Conservation (phyloP, 225 moss, liverwort and hornwort species). For the Takakia lepidozioides region DNA sequence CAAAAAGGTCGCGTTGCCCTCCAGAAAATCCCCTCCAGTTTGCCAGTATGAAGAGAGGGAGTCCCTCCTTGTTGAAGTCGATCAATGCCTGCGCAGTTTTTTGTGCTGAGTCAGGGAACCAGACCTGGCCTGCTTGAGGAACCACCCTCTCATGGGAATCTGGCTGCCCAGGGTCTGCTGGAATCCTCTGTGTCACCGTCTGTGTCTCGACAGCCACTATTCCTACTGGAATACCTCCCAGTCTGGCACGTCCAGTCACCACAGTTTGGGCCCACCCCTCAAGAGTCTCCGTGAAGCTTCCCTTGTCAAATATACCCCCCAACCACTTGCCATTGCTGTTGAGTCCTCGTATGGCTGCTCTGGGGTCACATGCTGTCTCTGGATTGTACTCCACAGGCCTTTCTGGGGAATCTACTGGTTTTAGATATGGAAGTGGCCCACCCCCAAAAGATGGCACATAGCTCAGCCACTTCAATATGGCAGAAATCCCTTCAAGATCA, state of each 20-base stretch:
- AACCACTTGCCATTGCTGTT: slow-evolving; percentile 54
- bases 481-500: slow-evolving; percentile 77
- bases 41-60: slow-evolving; percentile 85
- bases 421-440: slow-evolving; percentile 61
- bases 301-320: slow-evolving; percentile 90
- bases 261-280: slow-evolving; percentile 99
- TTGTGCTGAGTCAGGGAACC: slow-evolving; percentile 91
- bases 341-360: slow-evolving; percentile 74
- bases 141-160: slow-evolving; percentile 88
- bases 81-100: slow-evolving; percentile 85
- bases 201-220: slow-evolving; percentile 90
- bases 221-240: slow-evolving; percentile 84
- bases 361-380: slow-evolving; percentile 76
- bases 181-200: slow-evolving; percentile 80
- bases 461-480: slow-evolving; percentile 81
- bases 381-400: slow-evolving; percentile 68
- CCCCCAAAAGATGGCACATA: slow-evolving; percentile 66
- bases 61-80: slow-evolving; percentile 94
- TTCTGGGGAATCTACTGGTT: slow-evolving; percentile 50
- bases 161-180: slow-evolving; percentile 86
- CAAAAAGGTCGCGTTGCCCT: slow-evolving; percentile 85
- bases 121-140: slow-evolving; percentile 93
- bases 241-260: slow-evolving; percentile 75
- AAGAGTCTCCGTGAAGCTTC: slow-evolving; percentile 81
- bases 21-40: slow-evolving; percentile 98